Evolutionary conservation across 2,329 filamentous ascomycete species (phyloP).

Genomic region (Pestalotiopsis sp.): DNA sequence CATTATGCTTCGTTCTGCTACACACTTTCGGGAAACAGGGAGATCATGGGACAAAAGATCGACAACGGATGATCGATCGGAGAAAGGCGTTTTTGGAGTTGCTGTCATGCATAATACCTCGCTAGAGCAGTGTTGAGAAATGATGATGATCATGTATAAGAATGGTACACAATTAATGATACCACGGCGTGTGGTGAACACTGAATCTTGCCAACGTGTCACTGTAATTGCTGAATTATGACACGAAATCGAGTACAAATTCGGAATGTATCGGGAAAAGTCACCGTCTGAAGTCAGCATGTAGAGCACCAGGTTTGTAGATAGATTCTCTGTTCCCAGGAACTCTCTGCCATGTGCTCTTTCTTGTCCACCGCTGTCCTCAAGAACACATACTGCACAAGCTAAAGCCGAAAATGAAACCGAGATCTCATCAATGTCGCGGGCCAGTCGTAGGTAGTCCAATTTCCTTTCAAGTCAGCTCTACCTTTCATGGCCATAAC

Average conservation of each 20-base stretch:
- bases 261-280: neutral
- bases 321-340: neutral
- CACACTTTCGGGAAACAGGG: neutral
- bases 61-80: neutral
- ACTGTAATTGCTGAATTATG: neutral
- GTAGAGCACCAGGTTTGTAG: neutral
- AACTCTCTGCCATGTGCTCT: neutral
- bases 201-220: no score
- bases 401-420: neutral
- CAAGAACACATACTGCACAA: neutral
- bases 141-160: neutral
- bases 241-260: no score
- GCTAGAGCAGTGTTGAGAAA: neutral
- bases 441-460: neutral
- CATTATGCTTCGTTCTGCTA: neutral
- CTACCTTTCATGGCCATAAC: neutral
- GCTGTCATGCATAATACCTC: slow-evolving; percentile 5
- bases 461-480: neutral
- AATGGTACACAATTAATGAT: neutral
- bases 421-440: neutral
- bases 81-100: slow-evolving; percentile 4
- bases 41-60: neutral
- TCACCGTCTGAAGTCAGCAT: neutral
- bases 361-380: neutral
- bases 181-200: no score